Evolutionary conservation across 345 rosid genomes (phyloP).

Genomic region (Eucalyptus viminalis): DNA sequence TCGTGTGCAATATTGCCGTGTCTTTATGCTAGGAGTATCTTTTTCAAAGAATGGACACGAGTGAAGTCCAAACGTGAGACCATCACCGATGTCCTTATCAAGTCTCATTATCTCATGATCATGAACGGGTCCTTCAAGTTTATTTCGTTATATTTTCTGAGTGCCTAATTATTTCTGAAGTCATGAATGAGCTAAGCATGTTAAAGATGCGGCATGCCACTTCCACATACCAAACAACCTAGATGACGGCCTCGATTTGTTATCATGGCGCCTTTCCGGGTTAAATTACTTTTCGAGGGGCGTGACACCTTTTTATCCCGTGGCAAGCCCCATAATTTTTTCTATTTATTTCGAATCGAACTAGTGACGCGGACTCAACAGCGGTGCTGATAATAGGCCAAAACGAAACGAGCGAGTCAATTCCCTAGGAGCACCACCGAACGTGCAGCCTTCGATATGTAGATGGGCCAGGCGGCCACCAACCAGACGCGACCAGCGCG

Average conservation of each 20-base stretch:
- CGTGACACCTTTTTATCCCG: background rate
- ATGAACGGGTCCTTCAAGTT: background rate
- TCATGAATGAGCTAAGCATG: background rate
- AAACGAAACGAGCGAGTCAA: background rate
- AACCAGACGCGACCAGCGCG: background rate
- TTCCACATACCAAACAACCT: background rate
- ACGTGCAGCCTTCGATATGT: background rate
- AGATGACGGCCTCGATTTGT: background rate
- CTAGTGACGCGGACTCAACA: background rate
- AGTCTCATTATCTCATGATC: background rate
- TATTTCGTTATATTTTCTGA: no score
- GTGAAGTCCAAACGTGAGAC: background rate
- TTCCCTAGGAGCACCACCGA: background rate
- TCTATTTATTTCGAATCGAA: no score
- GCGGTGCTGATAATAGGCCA: background rate
- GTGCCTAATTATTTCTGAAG: background rate
- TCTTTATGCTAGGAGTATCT: background rate
- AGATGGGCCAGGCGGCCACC: no score
- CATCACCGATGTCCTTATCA: background rate
- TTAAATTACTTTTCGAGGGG: background rate
- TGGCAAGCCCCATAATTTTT: no score
- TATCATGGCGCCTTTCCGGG: background rate
- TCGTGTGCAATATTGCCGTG: background rate
- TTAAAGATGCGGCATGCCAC: background rate
- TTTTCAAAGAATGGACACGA: background rate